Evolutionary conservation across 805 yeast species (phyloP).

Genomic region (Ogataea populi-albae): DNA sequence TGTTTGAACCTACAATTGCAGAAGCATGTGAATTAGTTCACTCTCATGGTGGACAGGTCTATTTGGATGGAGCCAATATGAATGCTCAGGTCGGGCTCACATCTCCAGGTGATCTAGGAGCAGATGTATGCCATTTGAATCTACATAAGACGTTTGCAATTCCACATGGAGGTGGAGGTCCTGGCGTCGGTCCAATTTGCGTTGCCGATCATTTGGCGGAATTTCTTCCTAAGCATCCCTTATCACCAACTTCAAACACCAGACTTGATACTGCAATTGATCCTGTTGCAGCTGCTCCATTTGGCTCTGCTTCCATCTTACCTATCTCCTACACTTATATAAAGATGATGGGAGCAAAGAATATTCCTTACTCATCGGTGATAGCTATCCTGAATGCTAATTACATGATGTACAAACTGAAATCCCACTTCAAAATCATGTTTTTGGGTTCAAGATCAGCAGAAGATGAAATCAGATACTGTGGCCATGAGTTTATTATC

Average conservation of each 20-base stretch:
- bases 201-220: slow-evolving; percentile 78
- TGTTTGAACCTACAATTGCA: slow-evolving; percentile 88
- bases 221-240: slow-evolving; percentile 77
- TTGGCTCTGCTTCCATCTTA: slow-evolving; percentile 89
- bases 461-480: slow-evolving; percentile 50
- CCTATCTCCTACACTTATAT: slow-evolving; percentile 95
- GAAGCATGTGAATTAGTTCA: slow-evolving; percentile 86
- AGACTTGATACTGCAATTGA: slow-evolving; percentile 50
- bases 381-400: slow-evolving; percentile 94
- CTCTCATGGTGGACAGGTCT: slow-evolving; percentile 87
- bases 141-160: slow-evolving; percentile 96
- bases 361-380: slow-evolving; percentile 81
- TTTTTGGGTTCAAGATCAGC: slow-evolving; percentile 52
- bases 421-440: slow-evolving; percentile 68
- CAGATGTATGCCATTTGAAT: slow-evolving; percentile 96
- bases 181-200: slow-evolving; percentile 98
- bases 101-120: slow-evolving; percentile 96
- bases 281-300: slow-evolving; percentile 91
- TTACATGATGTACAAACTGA: slow-evolving; percentile 83
- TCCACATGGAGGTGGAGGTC: slow-evolving; percentile 99
- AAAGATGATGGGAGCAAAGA: slow-evolving; percentile 85
- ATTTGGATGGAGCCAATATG: slow-evolving; percentile 98
- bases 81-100: slow-evolving; percentile 98
- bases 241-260: slow-evolving; percentile 49
- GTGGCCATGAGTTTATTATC: slow-evolving; percentile 95